A percentile compares a stretch with the other conserved stretches of the same genome.
Evolutionary conservation across 2,329 filamentous ascomycete genomes (phyloP).

Genomic region (Ascochyta viciae-villosae): DNA sequence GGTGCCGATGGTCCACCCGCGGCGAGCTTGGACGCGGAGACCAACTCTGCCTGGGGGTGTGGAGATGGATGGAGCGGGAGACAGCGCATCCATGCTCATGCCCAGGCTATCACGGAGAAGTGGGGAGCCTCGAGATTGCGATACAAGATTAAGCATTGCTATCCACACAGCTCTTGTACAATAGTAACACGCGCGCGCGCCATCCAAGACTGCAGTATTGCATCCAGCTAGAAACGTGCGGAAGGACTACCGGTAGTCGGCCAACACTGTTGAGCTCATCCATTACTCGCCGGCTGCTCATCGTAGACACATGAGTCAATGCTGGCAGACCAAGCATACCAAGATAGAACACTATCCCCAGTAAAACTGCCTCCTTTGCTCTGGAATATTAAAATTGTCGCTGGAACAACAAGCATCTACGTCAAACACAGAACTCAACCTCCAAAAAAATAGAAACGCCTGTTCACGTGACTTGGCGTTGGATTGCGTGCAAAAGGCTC

Average conservation of each 20-base stretch:
- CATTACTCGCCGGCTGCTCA: not conserved
- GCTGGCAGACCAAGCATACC: no score
- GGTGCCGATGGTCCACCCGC: constrained; percentile 17
- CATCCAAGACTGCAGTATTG: no score
- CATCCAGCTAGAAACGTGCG: not conserved
- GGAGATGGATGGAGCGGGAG: constrained; percentile 17
- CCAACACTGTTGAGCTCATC: not conserved
- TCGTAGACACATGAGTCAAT: not conserved
- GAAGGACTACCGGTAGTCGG: not conserved
- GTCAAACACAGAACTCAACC: no score
- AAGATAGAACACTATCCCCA: no score
- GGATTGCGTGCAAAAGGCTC: not conserved
- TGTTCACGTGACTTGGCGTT: constrained; percentile 12
- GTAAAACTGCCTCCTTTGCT: no score
- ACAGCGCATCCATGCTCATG: constrained; percentile 19
- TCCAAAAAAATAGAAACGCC: not conserved
- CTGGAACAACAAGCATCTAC: not conserved
- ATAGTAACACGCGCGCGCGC: not conserved
- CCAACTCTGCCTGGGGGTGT: constrained; percentile 11
- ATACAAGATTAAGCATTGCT: not conserved
- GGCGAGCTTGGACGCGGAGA: constrained; percentile 14
- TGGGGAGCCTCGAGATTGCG: not conserved
- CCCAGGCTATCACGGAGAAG: constrained; percentile 2
- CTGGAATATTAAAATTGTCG: not conserved
- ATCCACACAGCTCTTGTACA: not conserved